Conservation (phyloP, 257 asterid species). For the Mitragyna speciosa region DNA sequence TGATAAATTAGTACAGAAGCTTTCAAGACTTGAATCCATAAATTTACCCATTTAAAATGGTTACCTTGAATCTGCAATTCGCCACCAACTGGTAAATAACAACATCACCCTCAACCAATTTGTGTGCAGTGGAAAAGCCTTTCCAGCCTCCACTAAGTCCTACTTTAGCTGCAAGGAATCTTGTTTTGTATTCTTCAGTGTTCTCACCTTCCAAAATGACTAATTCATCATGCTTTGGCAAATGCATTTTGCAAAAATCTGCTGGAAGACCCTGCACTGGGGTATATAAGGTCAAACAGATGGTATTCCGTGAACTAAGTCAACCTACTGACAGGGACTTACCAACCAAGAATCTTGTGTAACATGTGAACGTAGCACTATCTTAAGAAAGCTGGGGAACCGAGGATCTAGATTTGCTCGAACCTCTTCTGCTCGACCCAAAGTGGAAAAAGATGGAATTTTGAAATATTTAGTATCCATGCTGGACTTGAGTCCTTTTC, state of each 20-base stretch:
- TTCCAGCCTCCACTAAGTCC: conserved; percentile 80
- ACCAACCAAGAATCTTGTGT: conserved; percentile 80
- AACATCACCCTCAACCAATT: conserved; percentile 42
- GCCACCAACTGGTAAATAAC: background rate
- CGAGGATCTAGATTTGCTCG: conserved; percentile 42
- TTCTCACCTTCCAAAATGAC: conserved; percentile 49
- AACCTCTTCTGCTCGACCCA: conserved; percentile 51
- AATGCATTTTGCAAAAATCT: conserved; percentile 46
- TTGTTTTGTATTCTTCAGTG: conserved; percentile 34
- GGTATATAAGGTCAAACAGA: background rate
- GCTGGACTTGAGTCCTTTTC: background rate
- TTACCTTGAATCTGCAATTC: conserved; percentile 16
- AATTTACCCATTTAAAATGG: background rate
- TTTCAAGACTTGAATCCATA: background rate
- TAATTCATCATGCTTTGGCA: conserved; percentile 39
- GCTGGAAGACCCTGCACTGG: conserved; percentile 50
- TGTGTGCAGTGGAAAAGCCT: conserved; percentile 48
- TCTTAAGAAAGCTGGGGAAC: conserved; percentile 56
- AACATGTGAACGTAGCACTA: conserved; percentile 71
- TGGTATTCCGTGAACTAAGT: background rate
- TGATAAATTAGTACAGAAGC: background rate
- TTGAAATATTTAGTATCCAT: background rate
- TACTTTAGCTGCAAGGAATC: conserved; percentile 41
- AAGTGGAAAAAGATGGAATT: conserved; percentile 15
- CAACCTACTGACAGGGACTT: conserved; percentile 5